These are phyloP conservation scores for Cryptosporidium meleagridis DNA, from an alignment of 169 alveolate genomes.

Conservation along the genomic window DNA sequence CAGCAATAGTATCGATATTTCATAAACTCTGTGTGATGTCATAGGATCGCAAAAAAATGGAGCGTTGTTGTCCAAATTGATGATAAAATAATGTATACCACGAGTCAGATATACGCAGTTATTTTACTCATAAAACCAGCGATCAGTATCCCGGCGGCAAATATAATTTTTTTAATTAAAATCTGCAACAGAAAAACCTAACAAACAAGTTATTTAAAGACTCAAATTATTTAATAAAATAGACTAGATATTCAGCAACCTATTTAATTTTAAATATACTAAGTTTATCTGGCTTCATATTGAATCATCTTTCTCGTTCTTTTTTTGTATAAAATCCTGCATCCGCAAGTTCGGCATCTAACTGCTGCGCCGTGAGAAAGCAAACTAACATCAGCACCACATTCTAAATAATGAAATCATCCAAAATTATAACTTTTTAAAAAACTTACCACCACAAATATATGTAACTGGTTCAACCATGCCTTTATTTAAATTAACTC, in stretches of 20 bases:
- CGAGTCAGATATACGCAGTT: not conserved
- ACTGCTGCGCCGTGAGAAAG: slow-evolving; percentile 75
- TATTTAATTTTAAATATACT: not conserved
- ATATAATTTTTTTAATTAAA: not conserved
- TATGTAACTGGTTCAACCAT: slow-evolving; percentile 66
- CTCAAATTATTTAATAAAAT: not conserved
- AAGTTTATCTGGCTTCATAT: slow-evolving; percentile 78
- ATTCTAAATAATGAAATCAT: slow-evolving; percentile 51
- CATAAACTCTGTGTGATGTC: slow-evolving; percentile 13
- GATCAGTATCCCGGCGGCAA: slow-evolving; percentile 30
- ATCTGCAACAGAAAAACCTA: not conserved
- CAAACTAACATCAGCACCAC: slow-evolving; percentile 77
- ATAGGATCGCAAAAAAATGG: not conserved
- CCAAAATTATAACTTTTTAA: not conserved
- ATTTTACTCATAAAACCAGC: not conserved
- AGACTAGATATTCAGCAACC: not conserved
- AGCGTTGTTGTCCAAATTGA: not conserved
- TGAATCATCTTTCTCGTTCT: slow-evolving; percentile 78
- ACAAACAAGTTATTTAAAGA: not conserved
- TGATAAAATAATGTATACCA: not conserved
- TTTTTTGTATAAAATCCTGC: slow-evolving; percentile 77
- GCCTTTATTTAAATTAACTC: not conserved
- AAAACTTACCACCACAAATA: slow-evolving; percentile 77
- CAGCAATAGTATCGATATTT: slow-evolving; percentile 4
- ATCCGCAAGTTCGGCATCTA: slow-evolving; percentile 79